Percentiles rank a stretch among this genome's conserved stretches.
Conservation (phyloP, 306 rosid species). For the Astragalus glycyphyllos region DNA sequence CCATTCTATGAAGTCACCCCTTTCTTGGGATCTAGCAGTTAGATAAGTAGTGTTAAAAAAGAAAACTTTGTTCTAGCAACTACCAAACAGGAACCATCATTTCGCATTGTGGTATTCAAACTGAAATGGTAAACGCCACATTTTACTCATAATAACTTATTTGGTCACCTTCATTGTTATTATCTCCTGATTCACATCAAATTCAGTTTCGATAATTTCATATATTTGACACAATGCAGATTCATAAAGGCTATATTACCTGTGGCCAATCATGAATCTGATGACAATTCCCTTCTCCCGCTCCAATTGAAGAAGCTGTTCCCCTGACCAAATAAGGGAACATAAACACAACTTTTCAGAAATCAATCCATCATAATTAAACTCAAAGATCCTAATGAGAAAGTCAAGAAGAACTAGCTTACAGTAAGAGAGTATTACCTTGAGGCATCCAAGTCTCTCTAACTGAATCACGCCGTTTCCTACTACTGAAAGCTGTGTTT, state of each 20-base stretch:
- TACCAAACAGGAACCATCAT: not conserved
- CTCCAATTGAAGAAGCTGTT: constrained; percentile 86
- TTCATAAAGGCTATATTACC: constrained; percentile 52
- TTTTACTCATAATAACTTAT: not conserved
- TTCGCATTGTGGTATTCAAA: constrained; percentile 19
- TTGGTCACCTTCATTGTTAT: not conserved
- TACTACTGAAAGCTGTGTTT: constrained; percentile 97
- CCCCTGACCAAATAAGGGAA: constrained; percentile 57
- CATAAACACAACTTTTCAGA: constrained; percentile 39
- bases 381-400: not conserved
- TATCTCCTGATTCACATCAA: constrained; percentile 17
- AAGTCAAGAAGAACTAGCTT: constrained; percentile 4
- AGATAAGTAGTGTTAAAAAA: constrained; percentile 5
- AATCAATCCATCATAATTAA: constrained; percentile 23
- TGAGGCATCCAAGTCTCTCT: constrained; percentile 99
- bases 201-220: constrained; percentile 8
- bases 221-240: not conserved
- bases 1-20: not conserved
- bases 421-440: constrained; percentile 50
- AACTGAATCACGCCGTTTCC: constrained; percentile 95
- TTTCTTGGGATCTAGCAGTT: constrained; percentile 24
- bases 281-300: constrained; percentile 92
- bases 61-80: constrained; percentile 1
- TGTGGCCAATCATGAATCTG: constrained; percentile 98
- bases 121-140: constrained; percentile 32